These are phyloP conservation scores for Fusarium abutilonis DNA, from an alignment of 2,329 filamentous ascomycete genomes.

Conservation along the genomic window DNA sequence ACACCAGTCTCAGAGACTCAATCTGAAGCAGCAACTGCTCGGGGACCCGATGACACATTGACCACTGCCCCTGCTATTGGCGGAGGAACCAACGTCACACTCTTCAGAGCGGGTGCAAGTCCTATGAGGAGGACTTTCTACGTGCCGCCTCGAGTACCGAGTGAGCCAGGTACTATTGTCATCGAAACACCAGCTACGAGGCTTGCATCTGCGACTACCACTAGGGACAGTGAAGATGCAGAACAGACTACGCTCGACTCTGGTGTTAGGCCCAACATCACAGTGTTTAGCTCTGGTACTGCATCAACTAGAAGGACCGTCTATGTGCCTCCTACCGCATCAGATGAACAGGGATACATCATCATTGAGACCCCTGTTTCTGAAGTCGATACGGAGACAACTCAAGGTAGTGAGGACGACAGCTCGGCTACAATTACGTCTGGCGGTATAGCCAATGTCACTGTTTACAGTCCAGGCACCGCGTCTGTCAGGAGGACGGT, in stretches of 20 bases:
- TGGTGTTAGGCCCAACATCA: not conserved
- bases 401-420: not conserved
- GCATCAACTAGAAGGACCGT: not conserved
- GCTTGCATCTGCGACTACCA: not conserved
- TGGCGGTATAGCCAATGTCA: not conserved
- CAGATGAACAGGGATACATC: not conserved
- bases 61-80: conserved; percentile 4
- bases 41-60: not conserved
- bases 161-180: conserved; percentile 14
- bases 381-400: not conserved
- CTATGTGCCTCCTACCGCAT: not conserved
- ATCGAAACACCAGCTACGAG: conserved; percentile 4
- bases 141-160: not conserved
- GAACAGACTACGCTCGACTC: not conserved
- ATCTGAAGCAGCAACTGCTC: conserved; percentile 13
- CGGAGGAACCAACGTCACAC: conserved; percentile 11
- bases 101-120: conserved; percentile 7
- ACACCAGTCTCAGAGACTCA: conserved; percentile 15
- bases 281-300: not conserved
- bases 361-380: not conserved
- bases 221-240: not conserved
- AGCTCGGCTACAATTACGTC: not conserved
- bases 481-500: not conserved
- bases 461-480: not conserved
- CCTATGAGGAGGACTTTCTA: conserved; percentile 5